phyloP scores from a whole-genome alignment of 495 filamentous ascomycete species.

The Wilcoxina mikolae region DNA sequence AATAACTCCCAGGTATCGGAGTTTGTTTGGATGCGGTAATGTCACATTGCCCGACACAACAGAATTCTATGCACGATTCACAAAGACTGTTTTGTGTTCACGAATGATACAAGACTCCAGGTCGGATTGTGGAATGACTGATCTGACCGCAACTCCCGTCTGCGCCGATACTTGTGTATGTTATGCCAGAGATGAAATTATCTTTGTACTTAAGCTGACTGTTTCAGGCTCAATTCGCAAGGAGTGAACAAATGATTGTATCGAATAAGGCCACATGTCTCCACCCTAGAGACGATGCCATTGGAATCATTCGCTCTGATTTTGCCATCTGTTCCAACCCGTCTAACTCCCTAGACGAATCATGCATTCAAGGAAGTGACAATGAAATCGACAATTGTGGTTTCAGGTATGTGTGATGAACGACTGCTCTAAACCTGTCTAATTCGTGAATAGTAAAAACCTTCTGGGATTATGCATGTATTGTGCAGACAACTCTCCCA shows the following conservation, averaged over 20 bases:
- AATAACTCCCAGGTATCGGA: constrained; percentile 50
- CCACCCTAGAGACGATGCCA: constrained; percentile 44
- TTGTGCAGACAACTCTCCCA: constrained; percentile 65
- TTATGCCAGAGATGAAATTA: constrained; percentile 25
- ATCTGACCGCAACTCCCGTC: constrained; percentile 51
- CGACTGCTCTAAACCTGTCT: constrained; percentile 5
- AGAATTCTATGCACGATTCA: constrained; percentile 83
- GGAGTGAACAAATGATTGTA: constrained; percentile 71
- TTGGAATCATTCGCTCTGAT: constrained; percentile 73
- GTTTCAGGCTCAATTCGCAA: constrained; percentile 59
- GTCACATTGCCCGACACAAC: constrained; percentile 68
- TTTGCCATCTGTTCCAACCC: constrained; percentile 81
- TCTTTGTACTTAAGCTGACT: neutral
- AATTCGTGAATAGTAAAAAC: constrained; percentile 40
- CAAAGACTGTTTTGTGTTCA: constrained; percentile 85
- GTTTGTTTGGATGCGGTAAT: constrained; percentile 63
- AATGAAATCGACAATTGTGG: constrained; percentile 89
- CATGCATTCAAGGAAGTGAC: constrained; percentile 56
- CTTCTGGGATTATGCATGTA: constrained; percentile 74
- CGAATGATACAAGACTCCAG: constrained; percentile 86
- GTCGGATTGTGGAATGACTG: constrained; percentile 48
- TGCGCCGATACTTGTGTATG: constrained; percentile 85
- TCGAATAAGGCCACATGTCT: constrained; percentile 61
- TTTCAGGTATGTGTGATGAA: constrained; percentile 34
- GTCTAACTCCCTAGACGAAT: constrained; percentile 53